Base-by-base conservation (phyloP, 768 basidiomycete species). In the Rhodotorula babjevae region DNA sequence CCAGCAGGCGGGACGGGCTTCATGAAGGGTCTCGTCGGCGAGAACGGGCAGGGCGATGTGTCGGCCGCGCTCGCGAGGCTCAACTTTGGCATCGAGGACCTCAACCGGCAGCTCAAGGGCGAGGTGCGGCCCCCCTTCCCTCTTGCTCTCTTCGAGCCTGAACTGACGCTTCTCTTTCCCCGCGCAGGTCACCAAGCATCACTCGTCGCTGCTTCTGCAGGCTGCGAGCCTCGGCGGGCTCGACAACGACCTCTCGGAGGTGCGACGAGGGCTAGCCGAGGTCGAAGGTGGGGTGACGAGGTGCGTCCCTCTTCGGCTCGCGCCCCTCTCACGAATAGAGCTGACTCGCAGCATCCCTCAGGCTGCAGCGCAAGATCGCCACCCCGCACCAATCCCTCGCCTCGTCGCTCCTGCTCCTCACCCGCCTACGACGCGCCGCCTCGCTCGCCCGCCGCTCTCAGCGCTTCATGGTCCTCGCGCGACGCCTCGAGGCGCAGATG, bases 11-110 rank as follows among this genome's bases (percentile, higher is more conserved):
- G 60, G 11, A 66, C 61, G 36, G 71, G 64, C n/a, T 66, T 66
- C 68, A 73, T 68, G 71, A 73, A 76, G 50, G 69, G 73, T 36
- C 31, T 68, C 52, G 74, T 69, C 9, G 79, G 67, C 4, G 81
- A 77, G 61, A 91, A 88, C 79, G 92, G 93, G 71, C 63, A 68
- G 25, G 78, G 74, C 1, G 95, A 97, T 76, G 89, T 96, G 19
- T 90, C 91, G 7, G 86, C 91, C 6, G 92, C 92, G 7, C 89
- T 97, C 42, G 88, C 91, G 12, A 93, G 91, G 80, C 84, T 99
- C 8, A 90, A 88, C 72, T 86, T 88, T 78, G 90, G 89, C 0
- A 89, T 97, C 70, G 95, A 97, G 53, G 93, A 98, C 80, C 88
- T 95, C 29, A 88, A 89, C 40, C 91, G 89, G 80, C 92, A 97